Conservation (phyloP, 1,284 basidiomycete genomes). For the Ceraceosorus bombacis region DNA sequence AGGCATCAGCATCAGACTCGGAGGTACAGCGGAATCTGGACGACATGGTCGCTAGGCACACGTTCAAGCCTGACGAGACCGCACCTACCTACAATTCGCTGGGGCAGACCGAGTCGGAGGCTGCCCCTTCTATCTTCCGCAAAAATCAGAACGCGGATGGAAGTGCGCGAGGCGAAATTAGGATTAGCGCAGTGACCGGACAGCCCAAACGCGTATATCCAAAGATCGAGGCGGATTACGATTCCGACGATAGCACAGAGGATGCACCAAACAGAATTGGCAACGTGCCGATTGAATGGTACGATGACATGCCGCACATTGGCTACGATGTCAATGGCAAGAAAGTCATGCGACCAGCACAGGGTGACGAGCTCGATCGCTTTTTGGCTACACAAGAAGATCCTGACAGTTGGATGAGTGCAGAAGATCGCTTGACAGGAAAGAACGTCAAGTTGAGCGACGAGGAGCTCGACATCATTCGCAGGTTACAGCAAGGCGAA, state of each 20-base stretch:
- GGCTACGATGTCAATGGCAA: conserved; percentile 94
- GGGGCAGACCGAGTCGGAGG: conserved; percentile 36
- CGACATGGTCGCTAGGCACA: conserved; percentile 42
- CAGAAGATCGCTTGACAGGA: conserved; percentile 81
- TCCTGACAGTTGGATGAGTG: conserved; percentile 83
- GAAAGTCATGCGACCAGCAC: conserved; percentile 84
- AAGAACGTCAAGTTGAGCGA: conserved; percentile 76
- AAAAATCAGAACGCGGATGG: conserved; percentile 54
- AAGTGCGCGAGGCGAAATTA: conserved; percentile 41
- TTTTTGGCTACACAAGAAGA: conserved; percentile 92
- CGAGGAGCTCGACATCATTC: conserved; percentile 92
- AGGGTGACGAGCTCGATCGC: conserved; percentile 93
- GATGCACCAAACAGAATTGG: conserved; percentile 90
- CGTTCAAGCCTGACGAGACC: conserved; percentile 49
- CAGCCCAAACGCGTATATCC: conserved; percentile 79
- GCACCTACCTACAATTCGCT: conserved; percentile 37
- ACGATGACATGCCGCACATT: conserved; percentile 98
- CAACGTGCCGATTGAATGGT: conserved; percentile 95
- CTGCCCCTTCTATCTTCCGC: conserved; percentile 56
- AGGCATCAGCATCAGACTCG: conserved; percentile 30
- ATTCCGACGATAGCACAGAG: conserved; percentile 93
- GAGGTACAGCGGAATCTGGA: conserved; percentile 38
- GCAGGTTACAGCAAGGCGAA: conserved; percentile 77
- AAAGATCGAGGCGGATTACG: conserved; percentile 90
- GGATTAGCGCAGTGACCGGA: conserved; percentile 75